Conservation (phyloP, 2,329 filamentous ascomycete genomes). For the Juglanconis sp. region DNA sequence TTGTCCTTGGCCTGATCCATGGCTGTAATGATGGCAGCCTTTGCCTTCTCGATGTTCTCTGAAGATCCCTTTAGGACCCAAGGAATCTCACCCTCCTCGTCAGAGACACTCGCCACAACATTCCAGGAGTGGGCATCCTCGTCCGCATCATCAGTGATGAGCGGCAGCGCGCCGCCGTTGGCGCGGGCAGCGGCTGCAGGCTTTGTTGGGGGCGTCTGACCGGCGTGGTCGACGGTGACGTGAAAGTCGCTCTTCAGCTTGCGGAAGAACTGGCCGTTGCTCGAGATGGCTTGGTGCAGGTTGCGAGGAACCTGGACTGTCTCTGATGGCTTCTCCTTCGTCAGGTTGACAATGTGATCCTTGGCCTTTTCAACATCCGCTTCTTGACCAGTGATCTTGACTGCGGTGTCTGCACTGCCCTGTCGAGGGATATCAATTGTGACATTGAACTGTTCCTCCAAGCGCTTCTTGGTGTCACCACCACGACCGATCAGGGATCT, state of each 20-base stretch:
- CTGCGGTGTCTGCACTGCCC: slow-evolving; percentile 75
- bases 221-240: slow-evolving; percentile 88
- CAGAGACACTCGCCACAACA: slow-evolving; percentile 61
- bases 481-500: slow-evolving; percentile 86
- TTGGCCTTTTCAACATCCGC: slow-evolving; percentile 81
- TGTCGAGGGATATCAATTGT: slow-evolving; percentile 89
- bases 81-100: slow-evolving; percentile 71
- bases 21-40: slow-evolving; percentile 68
- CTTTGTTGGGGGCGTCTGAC: slow-evolving; percentile 71
- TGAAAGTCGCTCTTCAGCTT: slow-evolving; percentile 80
- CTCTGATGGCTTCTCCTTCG: slow-evolving; percentile 86
- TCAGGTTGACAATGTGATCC: slow-evolving; percentile 72
- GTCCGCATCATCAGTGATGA: slow-evolving; percentile 79
- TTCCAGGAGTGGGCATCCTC: slow-evolving; percentile 79
- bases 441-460: slow-evolving; percentile 84
- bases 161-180: slow-evolving; percentile 66
- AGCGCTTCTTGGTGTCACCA: slow-evolving; percentile 78
- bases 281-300: slow-evolving; percentile 79
- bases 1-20: slow-evolving; percentile 70
- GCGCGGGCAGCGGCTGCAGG: slow-evolving; percentile 54
- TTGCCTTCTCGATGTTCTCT: slow-evolving; percentile 80
- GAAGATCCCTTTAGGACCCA: slow-evolving; percentile 82
- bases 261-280: slow-evolving; percentile 92
- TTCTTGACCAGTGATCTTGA: slow-evolving; percentile 80
- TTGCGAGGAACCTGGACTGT: slow-evolving; percentile 79